These are phyloP conservation scores for Haplosporangium sp. DNA, from an alignment of 371 early-diverging fungal species.

Conservation along the genomic window DNA sequence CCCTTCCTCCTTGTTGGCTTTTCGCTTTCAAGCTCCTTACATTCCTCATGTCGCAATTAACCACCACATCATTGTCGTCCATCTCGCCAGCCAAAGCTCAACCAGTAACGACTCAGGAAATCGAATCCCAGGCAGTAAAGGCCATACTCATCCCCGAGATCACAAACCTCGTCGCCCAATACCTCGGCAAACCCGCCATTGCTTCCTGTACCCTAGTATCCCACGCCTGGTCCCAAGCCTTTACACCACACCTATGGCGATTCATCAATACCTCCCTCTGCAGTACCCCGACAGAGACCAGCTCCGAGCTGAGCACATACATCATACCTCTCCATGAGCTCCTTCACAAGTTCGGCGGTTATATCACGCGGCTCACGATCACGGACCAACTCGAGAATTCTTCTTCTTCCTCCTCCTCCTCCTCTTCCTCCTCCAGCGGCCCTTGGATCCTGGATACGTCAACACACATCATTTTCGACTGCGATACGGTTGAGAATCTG, in stretches of 20 bases:
- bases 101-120: too few relatives aligned
- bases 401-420: neutral
- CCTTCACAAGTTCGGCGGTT: constrained; percentile 12
- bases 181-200: constrained; percentile 25
- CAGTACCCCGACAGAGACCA: neutral
- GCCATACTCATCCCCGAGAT: constrained; percentile 30
- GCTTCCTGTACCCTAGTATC: constrained; percentile 28
- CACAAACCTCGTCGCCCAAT: constrained; percentile 3
- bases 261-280: neutral
- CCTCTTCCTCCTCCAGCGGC: neutral
- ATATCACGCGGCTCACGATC: constrained; percentile 18
- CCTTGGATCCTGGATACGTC: neutral
- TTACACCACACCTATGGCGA: constrained; percentile 26
- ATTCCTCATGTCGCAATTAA: too few relatives aligned
- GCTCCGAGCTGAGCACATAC: neutral
- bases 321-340: neutral
- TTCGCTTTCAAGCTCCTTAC: too few relatives aligned
- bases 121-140: neutral
- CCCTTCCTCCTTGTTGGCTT: too few relatives aligned
- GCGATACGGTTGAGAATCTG: constrained; percentile 7
- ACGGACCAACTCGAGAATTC: constrained; percentile 3
- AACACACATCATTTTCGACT: constrained; percentile 13
- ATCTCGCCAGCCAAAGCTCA: too few relatives aligned
- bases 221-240: constrained; percentile 17
- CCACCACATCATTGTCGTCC: too few relatives aligned